Conservation (phyloP, 208 protist species). For the Trypanosoma scelopori region DNA sequence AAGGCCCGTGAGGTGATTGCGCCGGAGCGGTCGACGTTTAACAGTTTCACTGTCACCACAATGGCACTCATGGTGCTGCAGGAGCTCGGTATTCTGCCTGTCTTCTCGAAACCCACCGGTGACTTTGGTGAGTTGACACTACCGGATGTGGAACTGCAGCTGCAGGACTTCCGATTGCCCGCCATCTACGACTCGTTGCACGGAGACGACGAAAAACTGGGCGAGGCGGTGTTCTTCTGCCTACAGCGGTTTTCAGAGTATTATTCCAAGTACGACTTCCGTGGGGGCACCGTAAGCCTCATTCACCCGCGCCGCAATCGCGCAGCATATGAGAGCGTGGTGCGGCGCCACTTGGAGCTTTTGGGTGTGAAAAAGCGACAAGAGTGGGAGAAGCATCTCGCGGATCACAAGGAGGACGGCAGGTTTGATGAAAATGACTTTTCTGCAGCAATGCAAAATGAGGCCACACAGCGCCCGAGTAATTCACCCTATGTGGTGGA, state of each 20-base stretch:
- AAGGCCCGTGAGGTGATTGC: conserved; percentile 83
- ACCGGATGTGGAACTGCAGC: conserved; percentile 41
- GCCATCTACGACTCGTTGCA: conserved; percentile 73
- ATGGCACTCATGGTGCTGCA: conserved; percentile 92
- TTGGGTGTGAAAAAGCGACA: conserved; percentile 42
- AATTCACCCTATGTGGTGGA: conserved; percentile 77
- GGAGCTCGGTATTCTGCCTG: conserved; percentile 81
- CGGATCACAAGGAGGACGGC: conserved; percentile 37
- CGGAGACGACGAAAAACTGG: conserved; percentile 78
- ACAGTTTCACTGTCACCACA: conserved; percentile 89
- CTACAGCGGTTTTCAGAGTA: conserved; percentile 84
- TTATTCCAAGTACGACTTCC: conserved; percentile 85
- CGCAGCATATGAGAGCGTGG: conserved; percentile 62
- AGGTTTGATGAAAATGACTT: conserved; percentile 58
- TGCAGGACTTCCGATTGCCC: conserved; percentile 60
- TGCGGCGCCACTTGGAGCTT: conserved; percentile 52
- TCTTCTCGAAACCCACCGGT: conserved; percentile 66
- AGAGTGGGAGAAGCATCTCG: conserved; percentile 65
- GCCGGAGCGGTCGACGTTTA: conserved; percentile 82
- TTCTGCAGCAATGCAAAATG: conserved; percentile 51
- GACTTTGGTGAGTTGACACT: conserved; percentile 76
- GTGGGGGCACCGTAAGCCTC: conserved; percentile 76
- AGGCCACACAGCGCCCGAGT: conserved; percentile 54
- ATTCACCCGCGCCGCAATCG: conserved; percentile 83
- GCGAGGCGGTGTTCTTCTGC: conserved; percentile 86